These are phyloP conservation scores for Flaveria trinervia DNA, from an alignment of 129 eudicot genomes.

Conservation along the genomic window DNA sequence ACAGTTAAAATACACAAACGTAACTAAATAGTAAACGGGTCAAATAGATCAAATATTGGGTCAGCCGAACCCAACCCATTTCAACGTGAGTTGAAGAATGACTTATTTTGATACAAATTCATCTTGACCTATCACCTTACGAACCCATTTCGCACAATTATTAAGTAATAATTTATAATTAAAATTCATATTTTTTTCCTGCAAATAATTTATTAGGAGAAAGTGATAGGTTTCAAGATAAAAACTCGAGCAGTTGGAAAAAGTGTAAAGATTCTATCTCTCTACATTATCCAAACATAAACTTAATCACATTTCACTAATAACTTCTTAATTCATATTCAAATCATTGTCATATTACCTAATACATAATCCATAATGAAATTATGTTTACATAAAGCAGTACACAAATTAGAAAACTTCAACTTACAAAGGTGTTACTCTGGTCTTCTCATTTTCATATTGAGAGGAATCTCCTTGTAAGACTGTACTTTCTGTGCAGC, in stretches of 20 bases:
- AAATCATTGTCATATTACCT: background rate
- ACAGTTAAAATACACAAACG: no score
- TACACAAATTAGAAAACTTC: background rate
- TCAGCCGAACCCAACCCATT: no score
- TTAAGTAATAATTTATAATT: no score
- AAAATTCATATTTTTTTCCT: no score
- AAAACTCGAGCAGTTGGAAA: background rate
- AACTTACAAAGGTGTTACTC: constrained; percentile 27
- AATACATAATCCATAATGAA: background rate
- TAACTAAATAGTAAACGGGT: no score
- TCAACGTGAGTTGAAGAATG: no score
- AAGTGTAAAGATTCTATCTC: background rate
- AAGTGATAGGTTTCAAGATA: background rate
- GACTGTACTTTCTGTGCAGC: constrained; percentile 59
- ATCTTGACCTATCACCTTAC: background rate
- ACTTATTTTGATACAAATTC: no score
- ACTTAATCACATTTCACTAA: no score
- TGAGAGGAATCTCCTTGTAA: constrained; percentile 70
- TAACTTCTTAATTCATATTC: no score
- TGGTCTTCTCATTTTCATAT: constrained; percentile 66
- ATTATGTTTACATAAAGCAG: background rate
- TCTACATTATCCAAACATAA: background rate
- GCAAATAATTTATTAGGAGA: no score
- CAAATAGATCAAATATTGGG: no score
- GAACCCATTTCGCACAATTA: no score